Base-by-base conservation (phyloP, 192 early-diverging fungal genomes). In the Fimicolochytrium jonesii region DNA sequence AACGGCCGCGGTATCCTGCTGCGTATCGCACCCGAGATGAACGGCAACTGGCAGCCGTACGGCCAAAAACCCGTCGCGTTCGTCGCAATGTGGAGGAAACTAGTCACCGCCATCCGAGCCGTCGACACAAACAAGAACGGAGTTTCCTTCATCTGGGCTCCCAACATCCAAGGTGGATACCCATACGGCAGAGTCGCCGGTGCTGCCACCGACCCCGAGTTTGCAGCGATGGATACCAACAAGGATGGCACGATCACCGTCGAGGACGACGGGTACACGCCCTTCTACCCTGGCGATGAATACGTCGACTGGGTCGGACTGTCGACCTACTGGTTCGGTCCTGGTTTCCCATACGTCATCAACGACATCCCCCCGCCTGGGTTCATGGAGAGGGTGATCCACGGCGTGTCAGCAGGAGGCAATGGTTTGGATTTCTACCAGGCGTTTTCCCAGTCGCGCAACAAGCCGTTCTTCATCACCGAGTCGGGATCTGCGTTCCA, bases 251-350 rank as follows among this genome's bases (percentile, higher is more conserved):
- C 6, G n/a, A 9, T 80, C 18, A 47, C 59, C 51, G 31, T 10
- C 3, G n/a, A 22, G 11, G 78, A 80, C 45, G 78, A 80, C 50
- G 69, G 70, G 4, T 80, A 72, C 65, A 25, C 63, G 7, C 79
- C 79, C 4, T 81, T 69, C 69, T 81, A 73, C 61, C 79, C 79
- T 26, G 79, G 79, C 6, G 64, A 69, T 61, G 66, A 76, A 13
- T 54, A 56, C 30, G 67, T 74, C 4, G 72, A 74, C 67, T 76
- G 73, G 73, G 67, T 75, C 31, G 77, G 77, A 4, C 23, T 75
- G 28, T 78, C 77, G 22, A 61, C 61, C 20, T 75, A 71, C 54
- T 61, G 31, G 33, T 72, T 60, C 28, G 73, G 73, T 33, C 13
- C 42, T 44, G 22, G 29, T 10, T 61, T 26, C 49, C 58, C 59